Evolutionary conservation across 202 grass and related monocot genomes (phyloP).

Genomic region (Cymbopogon flexuosus): DNA sequence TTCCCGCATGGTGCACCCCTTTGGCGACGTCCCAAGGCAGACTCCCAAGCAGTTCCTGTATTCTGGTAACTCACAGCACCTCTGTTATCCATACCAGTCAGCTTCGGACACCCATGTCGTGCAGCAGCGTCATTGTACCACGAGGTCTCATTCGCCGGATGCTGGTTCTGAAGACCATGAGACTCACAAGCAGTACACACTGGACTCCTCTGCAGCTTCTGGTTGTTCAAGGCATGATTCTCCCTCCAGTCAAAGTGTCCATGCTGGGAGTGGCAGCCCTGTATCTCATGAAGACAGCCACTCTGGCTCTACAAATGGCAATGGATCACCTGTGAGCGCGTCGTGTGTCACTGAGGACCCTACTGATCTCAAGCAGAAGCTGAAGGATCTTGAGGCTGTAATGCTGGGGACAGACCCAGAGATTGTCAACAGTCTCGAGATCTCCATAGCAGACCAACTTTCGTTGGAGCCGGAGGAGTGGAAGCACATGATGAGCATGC

Average conservation of each 20-base stretch:
- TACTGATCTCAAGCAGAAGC: conserved; percentile 60
- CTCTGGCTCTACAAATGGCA: conserved; percentile 48
- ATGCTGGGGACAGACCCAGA: conserved; percentile 76
- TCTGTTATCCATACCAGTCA: conserved; percentile 21
- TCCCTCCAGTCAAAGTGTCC: conserved; percentile 48
- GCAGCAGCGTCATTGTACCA: not conserved
- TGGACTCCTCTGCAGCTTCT: conserved; percentile 59
- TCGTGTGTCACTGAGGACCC: conserved; percentile 87
- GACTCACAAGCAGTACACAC: conserved; percentile 41
- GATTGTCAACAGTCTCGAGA: conserved; percentile 37
- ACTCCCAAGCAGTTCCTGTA: conserved; percentile 33
- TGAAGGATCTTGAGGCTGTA: conserved; percentile 68
- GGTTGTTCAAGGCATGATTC: conserved; percentile 48
- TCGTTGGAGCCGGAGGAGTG: conserved; percentile 48
- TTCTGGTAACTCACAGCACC: conserved; percentile 17
- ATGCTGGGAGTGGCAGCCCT: conserved; percentile 52
- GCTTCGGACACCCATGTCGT: not conserved
- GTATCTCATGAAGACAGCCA: conserved; percentile 54
- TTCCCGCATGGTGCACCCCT: conserved; percentile 43
- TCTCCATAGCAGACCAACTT: conserved; percentile 34
- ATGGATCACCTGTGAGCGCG: conserved; percentile 61
- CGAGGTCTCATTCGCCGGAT: conserved; percentile 33
- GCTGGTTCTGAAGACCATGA: conserved; percentile 23
- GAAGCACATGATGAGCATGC: conserved; percentile 51
- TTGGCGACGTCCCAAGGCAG: conserved; percentile 36